A percentile compares a stretch with the other conserved stretches of the same genome.
These are phyloP conservation scores for Crithidia mellificae DNA, from an alignment of 208 protist genomes.

Conservation along the genomic window DNA sequence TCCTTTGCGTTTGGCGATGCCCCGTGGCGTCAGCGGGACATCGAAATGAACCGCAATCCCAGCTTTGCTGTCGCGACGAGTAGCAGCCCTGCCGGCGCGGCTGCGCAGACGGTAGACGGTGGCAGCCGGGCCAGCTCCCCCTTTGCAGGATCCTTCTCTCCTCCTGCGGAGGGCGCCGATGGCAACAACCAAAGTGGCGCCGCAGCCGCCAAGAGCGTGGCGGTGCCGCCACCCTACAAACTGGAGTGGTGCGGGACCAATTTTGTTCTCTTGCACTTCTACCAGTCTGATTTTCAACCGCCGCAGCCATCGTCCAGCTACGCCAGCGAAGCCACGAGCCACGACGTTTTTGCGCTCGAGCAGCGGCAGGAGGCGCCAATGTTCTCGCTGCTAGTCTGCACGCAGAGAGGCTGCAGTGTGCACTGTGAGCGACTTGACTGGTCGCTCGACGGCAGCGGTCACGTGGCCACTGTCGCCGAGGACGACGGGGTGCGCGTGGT, in stretches of 20 bases:
- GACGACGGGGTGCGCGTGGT: conserved; percentile 44
- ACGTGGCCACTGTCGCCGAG: conserved; percentile 32
- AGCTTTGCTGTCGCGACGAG: too few relatives aligned
- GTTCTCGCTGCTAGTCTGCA: conserved; percentile 45
- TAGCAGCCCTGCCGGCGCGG: too few relatives aligned
- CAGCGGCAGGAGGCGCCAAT: conserved; percentile 16
- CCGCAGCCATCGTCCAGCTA: background rate
- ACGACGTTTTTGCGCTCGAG: background rate
- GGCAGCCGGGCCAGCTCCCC: background rate
- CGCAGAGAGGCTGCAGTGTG: conserved; percentile 18
- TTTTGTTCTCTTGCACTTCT: conserved; percentile 43
- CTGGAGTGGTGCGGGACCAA: conserved; percentile 45
- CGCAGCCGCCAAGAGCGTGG: background rate
- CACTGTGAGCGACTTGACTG: conserved; percentile 46
- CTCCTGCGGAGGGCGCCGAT: background rate
- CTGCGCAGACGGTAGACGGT: background rate
- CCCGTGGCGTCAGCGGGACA: conserved; percentile 12
- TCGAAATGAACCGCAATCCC: background rate
- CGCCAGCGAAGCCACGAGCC: background rate
- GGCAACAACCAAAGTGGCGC: background rate
- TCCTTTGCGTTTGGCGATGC: conserved; percentile 19
- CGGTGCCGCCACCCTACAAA: conserved; percentile 2
- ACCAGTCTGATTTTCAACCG: conserved; percentile 16
- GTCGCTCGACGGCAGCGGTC: conserved; percentile 40
- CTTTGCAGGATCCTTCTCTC: background rate